A percentile compares a stretch with the other conserved stretches of the same genome.
These are phyloP conservation scores for Acer campestre DNA, from an alignment of 345 rosid species.

Conservation along the genomic window DNA sequence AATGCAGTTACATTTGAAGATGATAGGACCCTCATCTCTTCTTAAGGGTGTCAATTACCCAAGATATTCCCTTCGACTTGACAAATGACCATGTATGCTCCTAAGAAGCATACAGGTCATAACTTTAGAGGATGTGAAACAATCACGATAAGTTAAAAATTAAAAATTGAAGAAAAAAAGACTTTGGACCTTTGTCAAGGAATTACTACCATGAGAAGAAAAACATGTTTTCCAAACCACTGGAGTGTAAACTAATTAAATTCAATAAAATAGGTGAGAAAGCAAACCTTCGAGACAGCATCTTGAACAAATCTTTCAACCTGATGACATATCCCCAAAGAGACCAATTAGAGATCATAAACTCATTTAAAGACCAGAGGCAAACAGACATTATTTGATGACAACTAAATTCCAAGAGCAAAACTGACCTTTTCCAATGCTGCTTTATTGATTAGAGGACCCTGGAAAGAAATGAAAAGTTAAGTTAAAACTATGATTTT, in stretches of 20 bases:
- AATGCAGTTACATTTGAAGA: background rate
- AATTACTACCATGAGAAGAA: background rate
- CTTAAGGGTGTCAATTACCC: background rate
- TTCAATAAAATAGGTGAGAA: constrained; percentile 19
- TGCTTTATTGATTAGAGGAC: constrained; percentile 95
- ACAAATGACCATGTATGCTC: background rate
- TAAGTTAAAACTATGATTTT: constrained; percentile 7
- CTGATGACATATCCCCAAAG: constrained; percentile 45
- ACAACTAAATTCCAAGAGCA: constrained; percentile 15
- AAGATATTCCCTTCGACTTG: background rate
- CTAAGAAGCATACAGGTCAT: background rate
- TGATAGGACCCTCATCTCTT: too few species aligned
- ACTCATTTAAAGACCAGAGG: constrained; percentile 7
- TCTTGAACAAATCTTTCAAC: constrained; percentile 85
- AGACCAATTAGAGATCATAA: constrained; percentile 20
- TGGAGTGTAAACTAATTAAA: background rate
- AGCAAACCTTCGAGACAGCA: constrained; percentile 80
- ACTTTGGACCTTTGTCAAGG: constrained; percentile 4
- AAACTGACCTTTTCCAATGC: constrained; percentile 76
- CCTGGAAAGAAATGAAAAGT: constrained; percentile 49
- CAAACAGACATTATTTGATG: constrained; percentile 15
- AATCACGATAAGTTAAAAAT: background rate
- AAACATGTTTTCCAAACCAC: background rate
- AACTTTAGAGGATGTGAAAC: background rate
- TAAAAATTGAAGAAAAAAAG: background rate